phyloP scores from a whole-genome alignment of 129 eudicot genomes.

The sunflower (Helianthus annuus) region DNA sequence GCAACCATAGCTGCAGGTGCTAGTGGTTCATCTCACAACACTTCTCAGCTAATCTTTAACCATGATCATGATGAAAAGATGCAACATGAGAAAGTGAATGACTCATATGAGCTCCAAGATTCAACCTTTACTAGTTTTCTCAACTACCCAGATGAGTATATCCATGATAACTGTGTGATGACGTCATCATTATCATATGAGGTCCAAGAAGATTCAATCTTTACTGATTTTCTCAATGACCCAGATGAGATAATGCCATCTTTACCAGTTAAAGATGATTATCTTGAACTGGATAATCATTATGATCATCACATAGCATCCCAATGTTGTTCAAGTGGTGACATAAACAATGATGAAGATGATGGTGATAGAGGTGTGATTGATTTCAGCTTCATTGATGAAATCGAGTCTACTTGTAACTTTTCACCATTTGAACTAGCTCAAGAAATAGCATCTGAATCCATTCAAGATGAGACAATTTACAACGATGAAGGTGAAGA shows the following conservation, averaged over 20 bases:
- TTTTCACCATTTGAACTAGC: slow-evolving; percentile 65
- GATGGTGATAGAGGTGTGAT: slow-evolving; percentile 31
- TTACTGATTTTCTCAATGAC: too few relatives aligned
- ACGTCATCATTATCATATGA: too few relatives aligned
- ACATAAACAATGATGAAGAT: slow-evolving; percentile 38
- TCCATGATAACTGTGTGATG: slow-evolving; percentile 28
- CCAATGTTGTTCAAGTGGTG: slow-evolving; percentile 31
- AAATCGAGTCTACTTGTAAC: slow-evolving; percentile 41
- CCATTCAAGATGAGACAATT: slow-evolving; percentile 28
- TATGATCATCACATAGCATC: slow-evolving; percentile 25
- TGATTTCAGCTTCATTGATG: slow-evolving; percentile 71
- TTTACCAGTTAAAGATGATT: slow-evolving; percentile 32
- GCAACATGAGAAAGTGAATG: slow-evolving; percentile 28
- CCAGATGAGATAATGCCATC: slow-evolving; percentile 16
- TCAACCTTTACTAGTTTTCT: slow-evolving; percentile 62
- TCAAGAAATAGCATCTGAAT: slow-evolving; percentile 51
- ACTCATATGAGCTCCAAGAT: slow-evolving; percentile 44
- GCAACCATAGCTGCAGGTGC: slow-evolving; percentile 30
- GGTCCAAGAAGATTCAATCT: too few relatives aligned
- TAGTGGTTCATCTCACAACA: slow-evolving; percentile 29
- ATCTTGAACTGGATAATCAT: slow-evolving; percentile 17
- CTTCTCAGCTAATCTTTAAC: slow-evolving; percentile 13
- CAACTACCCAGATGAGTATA: slow-evolving; percentile 52
- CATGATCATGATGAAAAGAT: slow-evolving; percentile 30
- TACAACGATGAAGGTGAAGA: slow-evolving; percentile 46